phyloP scores from a whole-genome alignment of 2,329 filamentous ascomycete genomes.

The Diplodia seriata region DNA sequence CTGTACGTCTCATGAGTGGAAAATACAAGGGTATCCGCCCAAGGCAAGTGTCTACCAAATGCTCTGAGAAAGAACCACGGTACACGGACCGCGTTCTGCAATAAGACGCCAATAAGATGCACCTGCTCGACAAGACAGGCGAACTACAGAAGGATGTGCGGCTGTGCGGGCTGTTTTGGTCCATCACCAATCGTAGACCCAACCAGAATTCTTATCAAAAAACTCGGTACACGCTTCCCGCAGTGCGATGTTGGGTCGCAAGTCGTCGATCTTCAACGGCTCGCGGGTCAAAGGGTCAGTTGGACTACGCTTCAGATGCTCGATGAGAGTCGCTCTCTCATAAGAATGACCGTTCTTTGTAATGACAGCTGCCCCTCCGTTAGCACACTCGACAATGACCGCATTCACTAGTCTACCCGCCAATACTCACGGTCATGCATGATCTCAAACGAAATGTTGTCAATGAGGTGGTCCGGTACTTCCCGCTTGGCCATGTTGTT shows the following conservation, averaged over 20 bases:
- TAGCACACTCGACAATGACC: slow-evolving; percentile 28
- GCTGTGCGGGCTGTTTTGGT: background rate
- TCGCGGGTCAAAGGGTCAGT: slow-evolving; percentile 87
- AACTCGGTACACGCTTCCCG: slow-evolving; percentile 87
- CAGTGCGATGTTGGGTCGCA: slow-evolving; percentile 82
- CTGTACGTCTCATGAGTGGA: slow-evolving; percentile 4
- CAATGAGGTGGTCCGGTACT: slow-evolving; percentile 78
- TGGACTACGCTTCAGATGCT: slow-evolving; percentile 77
- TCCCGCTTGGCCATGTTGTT: slow-evolving; percentile 54
- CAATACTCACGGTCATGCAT: slow-evolving; percentile 68
- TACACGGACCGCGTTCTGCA: background rate
- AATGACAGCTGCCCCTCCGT: slow-evolving; percentile 53
- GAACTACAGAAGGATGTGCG: background rate
- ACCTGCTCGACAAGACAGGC: background rate
- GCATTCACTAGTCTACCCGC: slow-evolving; percentile 7
- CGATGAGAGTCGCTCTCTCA: slow-evolving; percentile 82
- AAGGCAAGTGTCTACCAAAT: background rate
- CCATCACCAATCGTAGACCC: slow-evolving; percentile 84
- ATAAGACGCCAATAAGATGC: slow-evolving; percentile 25
- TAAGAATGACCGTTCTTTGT: slow-evolving; percentile 90
- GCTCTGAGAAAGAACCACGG: background rate
- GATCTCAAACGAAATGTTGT: slow-evolving; percentile 76
- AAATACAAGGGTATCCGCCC: slow-evolving; percentile 28
- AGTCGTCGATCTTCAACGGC: slow-evolving; percentile 69
- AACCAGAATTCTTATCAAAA: slow-evolving; percentile 77